Evolutionary conservation across 192 early-diverging fungal species (phyloP).

Genomic region (Coemansia aciculifera): DNA sequence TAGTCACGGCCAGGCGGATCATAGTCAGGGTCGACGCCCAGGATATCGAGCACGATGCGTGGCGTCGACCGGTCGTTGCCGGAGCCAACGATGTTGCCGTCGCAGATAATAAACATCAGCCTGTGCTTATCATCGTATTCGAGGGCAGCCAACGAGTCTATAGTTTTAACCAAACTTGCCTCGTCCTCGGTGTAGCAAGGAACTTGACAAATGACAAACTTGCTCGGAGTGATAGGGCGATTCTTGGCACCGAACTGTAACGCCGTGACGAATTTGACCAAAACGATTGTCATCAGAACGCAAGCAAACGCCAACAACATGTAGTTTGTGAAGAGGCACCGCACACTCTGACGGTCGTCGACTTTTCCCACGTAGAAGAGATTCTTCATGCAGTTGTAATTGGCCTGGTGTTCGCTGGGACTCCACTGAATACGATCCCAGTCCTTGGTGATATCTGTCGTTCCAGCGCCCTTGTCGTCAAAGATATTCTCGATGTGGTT

Average conservation of each 20-base stretch:
- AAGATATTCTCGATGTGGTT: constrained; percentile 21
- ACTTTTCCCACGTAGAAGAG: constrained; percentile 82
- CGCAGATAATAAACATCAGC: constrained; percentile 86
- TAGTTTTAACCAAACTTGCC: constrained; percentile 83
- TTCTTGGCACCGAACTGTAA: constrained; percentile 70
- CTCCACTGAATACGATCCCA: constrained; percentile 48
- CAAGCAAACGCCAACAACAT: constrained; percentile 76
- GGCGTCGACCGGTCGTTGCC: constrained; percentile 96
- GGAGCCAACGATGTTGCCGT: constrained; percentile 92
- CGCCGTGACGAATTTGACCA: constrained; percentile 79
- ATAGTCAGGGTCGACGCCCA: constrained; percentile 80
- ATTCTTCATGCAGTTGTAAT: constrained; percentile 75
- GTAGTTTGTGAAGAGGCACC: constrained; percentile 84
- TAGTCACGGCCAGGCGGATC: constrained; percentile 79
- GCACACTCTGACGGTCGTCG: constrained; percentile 72
- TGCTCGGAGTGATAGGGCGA: constrained; percentile 81
- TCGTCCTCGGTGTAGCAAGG: constrained; percentile 96
- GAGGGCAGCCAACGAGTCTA: constrained; percentile 76
- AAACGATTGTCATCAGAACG: constrained; percentile 79
- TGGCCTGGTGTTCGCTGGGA: constrained; percentile 25
- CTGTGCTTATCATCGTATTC: constrained; percentile 88
- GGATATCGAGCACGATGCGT: constrained; percentile 85
- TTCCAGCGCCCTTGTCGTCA: constrained; percentile 52
- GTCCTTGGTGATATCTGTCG: constrained; percentile 45
- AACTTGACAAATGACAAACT: constrained; percentile 94